Evolutionary conservation across 1,284 basidiomycete genomes (phyloP), one percentile per base, ranked within the genome.

Genomic region (Cryptococcus neoformans): DNA sequence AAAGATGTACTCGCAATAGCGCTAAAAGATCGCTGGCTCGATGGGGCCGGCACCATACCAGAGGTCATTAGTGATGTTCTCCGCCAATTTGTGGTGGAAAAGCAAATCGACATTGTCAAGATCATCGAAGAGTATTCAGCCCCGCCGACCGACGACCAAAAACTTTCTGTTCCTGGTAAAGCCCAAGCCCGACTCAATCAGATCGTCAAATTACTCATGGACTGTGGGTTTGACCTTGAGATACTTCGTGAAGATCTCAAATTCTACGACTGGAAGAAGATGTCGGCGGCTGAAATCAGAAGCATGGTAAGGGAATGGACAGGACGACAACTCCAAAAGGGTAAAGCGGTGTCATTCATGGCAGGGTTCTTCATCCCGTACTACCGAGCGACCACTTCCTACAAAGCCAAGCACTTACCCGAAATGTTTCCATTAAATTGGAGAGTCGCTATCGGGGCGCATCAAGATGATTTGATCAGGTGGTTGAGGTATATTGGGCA

Each of bases 401-500:
- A 40, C 34, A 34, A 16, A 37, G n/a, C 12, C 3, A 36, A 14
- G n/a, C 41, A 51, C 28, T 34, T 55, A 36, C 7, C 16, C 10
- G 44, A 17, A 11, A 37, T 14, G 17, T 37, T 10, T 14, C 50
- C 10, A 49, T 37, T 16, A 36, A 50, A 36, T 53, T 36, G 16
- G 38, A 42, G 12, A 41, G 48, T 12, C 17, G 28, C 28, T 11
- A 11, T 41, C 12, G 40, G 40, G 16, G 40, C 11, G 40, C 40
- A 41, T 17, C 11, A 39, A 12, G 11, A 36, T 3, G 48, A 51
- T 21, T 34, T 59, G 21, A 21, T 59, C 11, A 28, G 53, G 4
- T 59, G 58, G 58, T 46, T 59, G 9, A 44, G 48, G 21, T 59
- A 59, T 34, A 53, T 59, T 11, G 58, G 58, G 21, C 52, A 56